Percentiles rank a stretch among this genome's conserved stretches.
Evolutionary conservation across 73 alveolate species (phyloP).

Genomic region (Loxodes magnus): DNA sequence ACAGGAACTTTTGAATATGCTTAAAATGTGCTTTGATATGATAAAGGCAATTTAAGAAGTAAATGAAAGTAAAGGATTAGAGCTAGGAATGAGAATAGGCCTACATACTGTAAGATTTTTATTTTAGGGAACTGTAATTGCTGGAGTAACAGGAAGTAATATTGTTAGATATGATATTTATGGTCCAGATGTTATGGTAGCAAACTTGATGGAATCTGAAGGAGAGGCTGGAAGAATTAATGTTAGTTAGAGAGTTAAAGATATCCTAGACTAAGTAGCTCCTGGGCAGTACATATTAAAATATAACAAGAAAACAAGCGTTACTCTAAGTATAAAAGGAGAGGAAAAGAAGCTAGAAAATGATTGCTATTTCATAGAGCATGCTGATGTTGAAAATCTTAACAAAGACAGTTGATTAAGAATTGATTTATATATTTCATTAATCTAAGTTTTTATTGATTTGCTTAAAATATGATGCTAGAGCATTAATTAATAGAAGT

Average conservation of each 20-base stretch:
- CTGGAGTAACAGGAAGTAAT: conserved; percentile 46
- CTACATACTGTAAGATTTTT: conserved; percentile 27
- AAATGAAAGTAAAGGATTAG: conserved; percentile 21
- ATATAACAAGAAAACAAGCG: too few species aligned
- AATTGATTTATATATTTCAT: too few species aligned
- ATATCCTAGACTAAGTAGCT: conserved; percentile 11
- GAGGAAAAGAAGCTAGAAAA: too few species aligned
- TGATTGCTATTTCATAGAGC: too few species aligned
- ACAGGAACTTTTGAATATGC: conserved; percentile 84
- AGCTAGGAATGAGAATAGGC: conserved; percentile 43
- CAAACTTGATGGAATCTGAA: conserved; percentile 43
- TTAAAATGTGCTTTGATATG: conserved; percentile 53
- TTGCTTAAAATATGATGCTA: too few species aligned
- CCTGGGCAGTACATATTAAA: too few species aligned
- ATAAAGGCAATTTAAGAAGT: conserved; percentile 29
- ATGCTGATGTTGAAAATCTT: too few species aligned
- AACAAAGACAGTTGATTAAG: too few species aligned
- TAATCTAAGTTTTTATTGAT: too few species aligned
- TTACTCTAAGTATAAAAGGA: too few species aligned
- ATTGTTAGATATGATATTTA: conserved; percentile 47
- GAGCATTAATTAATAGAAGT: too few species aligned
- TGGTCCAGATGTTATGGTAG: conserved; percentile 38
- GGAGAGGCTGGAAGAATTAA: conserved; percentile 35
- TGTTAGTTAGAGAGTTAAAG: conserved; percentile 25
- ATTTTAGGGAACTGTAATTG: conserved; percentile 33